Base-by-base conservation (phyloP, 768 basidiomycete species). In the Amanita pallidorosea region DNA sequence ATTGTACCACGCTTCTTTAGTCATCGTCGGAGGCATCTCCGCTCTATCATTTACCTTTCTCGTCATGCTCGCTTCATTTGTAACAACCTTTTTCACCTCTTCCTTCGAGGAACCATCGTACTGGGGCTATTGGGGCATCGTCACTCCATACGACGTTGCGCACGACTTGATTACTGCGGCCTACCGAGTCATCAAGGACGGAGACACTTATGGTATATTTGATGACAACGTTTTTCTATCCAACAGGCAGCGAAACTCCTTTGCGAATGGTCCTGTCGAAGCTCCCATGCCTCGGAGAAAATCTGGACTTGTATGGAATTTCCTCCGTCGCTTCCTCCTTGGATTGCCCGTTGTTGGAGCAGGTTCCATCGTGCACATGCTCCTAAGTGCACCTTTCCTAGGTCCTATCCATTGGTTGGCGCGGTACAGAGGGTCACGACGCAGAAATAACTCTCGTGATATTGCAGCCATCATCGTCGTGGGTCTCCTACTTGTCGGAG, bases 271-370 rank as follows among this genome's bases (percentile, higher is more conserved):
- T 22, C 54, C 57, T 45, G 20, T 51, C 13, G 22, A 51, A 15
- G 12, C 36, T 41, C 60, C 58, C 34, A 51, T 47, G 51, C 57
- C 56, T 56, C 58, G 50, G 40, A 56, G 64, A 20, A 61, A 63
- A 20, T 66, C 77, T 12, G 69, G 81, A 34, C 52, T 86, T 36
- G 36, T 88, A 8, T 69, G 65, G 52, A 69, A 73, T 29, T 77
- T 88, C 56, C 54, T 85, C 47, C 78, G 76, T 37, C 80, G 87
- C n/a, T 83, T 90, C 61, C 56, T 90, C 11, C 62, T 91, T 22
- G 88, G 88, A 20, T 68, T 90, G 12, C 87, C 88, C 25, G 72
- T 89, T 51, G 74, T 91, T 11, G 87, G 88, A 8, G 85, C 84
- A 36, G 79, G 79, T 17, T 88, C 85, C 13, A 63, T 90, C 38